A percentile compares a stretch with the other conserved stretches of the same genome.
phyloP scores from a whole-genome alignment of 352 stramenopile species.

The Globisporangium irregulare region DNA sequence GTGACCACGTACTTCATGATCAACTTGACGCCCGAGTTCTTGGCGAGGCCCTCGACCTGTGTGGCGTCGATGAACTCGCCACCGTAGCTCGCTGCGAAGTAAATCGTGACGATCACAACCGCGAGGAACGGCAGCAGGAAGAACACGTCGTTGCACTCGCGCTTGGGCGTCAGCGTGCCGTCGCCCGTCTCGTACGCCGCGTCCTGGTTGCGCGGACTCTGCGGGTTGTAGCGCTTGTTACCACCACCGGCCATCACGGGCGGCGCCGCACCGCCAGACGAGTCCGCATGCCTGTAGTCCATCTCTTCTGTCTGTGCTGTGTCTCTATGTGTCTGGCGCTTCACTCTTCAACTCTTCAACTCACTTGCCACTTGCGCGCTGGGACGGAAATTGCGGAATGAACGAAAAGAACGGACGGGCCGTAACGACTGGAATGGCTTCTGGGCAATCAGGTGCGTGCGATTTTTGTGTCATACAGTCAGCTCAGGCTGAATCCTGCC shows the following conservation, averaged over 20 bases:
- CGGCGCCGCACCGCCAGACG: background rate
- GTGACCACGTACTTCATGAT: conserved; percentile 54
- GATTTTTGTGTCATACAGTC: background rate
- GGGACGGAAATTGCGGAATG: conserved; percentile 8
- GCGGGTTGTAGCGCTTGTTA: background rate
- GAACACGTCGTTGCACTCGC: conserved; percentile 75
- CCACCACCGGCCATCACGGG: background rate
- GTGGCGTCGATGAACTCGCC: conserved; percentile 55
- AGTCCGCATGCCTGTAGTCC: conserved; percentile 1
- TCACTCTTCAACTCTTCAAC: background rate
- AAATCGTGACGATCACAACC: conserved; percentile 39
- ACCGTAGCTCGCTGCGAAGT: conserved; percentile 61
- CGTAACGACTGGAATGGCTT: background rate
- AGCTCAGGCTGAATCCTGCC: background rate
- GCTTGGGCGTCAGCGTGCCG: conserved; percentile 20
- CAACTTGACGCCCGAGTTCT: conserved; percentile 50
- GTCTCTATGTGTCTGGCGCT: background rate
- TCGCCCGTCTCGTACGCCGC: conserved; percentile 13
- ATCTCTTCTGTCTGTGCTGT: conserved; percentile 3
- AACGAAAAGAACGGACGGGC: background rate
- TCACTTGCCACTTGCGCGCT: conserved; percentile 9
- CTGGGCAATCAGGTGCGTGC: background rate
- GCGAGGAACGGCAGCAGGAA: conserved; percentile 67
- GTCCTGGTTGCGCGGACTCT: background rate
- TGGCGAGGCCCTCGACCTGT: conserved; percentile 32